phyloP scores from a whole-genome alignment of 768 basidiomycete species.

The Tulasnella calospora region DNA sequence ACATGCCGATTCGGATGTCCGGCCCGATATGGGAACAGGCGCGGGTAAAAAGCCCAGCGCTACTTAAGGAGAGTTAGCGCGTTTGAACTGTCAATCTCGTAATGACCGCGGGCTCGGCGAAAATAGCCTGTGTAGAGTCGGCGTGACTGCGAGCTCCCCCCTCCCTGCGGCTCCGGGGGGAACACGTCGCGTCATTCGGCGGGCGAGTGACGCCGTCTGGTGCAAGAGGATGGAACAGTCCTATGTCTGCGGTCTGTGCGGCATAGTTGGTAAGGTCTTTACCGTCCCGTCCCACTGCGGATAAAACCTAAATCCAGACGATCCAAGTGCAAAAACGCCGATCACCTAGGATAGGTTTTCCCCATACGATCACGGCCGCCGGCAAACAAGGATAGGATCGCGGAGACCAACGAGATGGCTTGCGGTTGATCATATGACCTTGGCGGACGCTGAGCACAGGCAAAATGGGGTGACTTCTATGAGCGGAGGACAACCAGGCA shows the following conservation, averaged over 20 bases:
- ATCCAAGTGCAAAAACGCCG: not conserved
- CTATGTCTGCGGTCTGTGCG: not conserved
- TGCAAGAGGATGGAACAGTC: not conserved
- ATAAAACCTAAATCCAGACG: not conserved
- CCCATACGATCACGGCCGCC: not conserved
- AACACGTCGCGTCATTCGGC: not conserved
- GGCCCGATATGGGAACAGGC: not conserved
- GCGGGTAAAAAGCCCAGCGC: not conserved
- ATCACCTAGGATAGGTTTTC: not conserved
- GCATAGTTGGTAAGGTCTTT: not conserved
- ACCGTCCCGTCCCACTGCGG: not conserved
- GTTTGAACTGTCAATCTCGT: not conserved
- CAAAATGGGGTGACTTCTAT: conserved; percentile 4
- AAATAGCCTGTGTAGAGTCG: not conserved
- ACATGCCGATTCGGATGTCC: not conserved
- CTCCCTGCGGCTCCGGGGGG: not conserved
- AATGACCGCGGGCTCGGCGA: not conserved
- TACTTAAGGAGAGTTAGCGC: not conserved
- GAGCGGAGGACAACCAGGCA: not conserved
- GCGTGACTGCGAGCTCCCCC: not conserved
- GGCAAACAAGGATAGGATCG: not conserved
- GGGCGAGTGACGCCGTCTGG: not conserved
- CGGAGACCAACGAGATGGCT: not conserved
- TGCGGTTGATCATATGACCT: conserved; percentile 8
- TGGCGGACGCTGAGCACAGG: not conserved